These are phyloP conservation scores for Cichorium intybus DNA, from an alignment of 140 eudicot species.

Conservation along the genomic window DNA sequence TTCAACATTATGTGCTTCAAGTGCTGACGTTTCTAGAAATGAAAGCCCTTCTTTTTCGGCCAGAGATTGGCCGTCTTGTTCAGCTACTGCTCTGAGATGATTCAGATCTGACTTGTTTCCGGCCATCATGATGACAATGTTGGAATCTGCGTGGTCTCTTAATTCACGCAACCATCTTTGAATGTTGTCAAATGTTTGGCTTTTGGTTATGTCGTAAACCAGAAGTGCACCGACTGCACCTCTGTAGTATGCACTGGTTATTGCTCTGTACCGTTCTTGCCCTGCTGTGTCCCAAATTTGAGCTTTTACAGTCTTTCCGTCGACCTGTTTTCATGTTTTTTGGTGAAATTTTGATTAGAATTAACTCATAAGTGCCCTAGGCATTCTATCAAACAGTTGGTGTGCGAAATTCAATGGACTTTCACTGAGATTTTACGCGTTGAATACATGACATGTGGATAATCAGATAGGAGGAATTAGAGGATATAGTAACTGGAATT, in stretches of 20 bases:
- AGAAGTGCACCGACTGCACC: slow-evolving; percentile 95
- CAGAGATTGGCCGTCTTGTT: slow-evolving; percentile 39
- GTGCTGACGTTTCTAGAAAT: slow-evolving; percentile 90
- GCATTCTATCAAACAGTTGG: slow-evolving; percentile 20
- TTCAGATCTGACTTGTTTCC: slow-evolving; percentile 48
- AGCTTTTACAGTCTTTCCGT: slow-evolving; percentile 89
- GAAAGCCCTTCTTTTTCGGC: slow-evolving; percentile 53
- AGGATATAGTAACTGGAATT: neutral
- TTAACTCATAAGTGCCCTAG: neutral
- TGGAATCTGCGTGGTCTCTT: slow-evolving; percentile 51
- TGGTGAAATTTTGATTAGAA: neutral
- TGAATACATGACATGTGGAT: neutral
- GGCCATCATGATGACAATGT: slow-evolving; percentile 54
- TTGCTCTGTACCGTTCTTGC: slow-evolving; percentile 90
- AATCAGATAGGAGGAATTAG: slow-evolving; percentile 4
- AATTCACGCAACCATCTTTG: slow-evolving; percentile 50
- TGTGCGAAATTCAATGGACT: neutral
- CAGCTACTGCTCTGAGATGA: slow-evolving; percentile 43
- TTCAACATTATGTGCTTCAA: slow-evolving; percentile 42
- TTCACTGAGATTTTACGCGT: neutral
- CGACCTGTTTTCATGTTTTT: slow-evolving; percentile 44
- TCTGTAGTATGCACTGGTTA: slow-evolving; percentile 89
- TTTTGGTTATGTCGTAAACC: slow-evolving; percentile 87
- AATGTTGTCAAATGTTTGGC: slow-evolving; percentile 69
- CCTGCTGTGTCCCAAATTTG: slow-evolving; percentile 99